These are phyloP conservation scores for Apophysomyces variabilis DNA, from an alignment of 371 early-diverging fungal species.

Conservation along the genomic window DNA sequence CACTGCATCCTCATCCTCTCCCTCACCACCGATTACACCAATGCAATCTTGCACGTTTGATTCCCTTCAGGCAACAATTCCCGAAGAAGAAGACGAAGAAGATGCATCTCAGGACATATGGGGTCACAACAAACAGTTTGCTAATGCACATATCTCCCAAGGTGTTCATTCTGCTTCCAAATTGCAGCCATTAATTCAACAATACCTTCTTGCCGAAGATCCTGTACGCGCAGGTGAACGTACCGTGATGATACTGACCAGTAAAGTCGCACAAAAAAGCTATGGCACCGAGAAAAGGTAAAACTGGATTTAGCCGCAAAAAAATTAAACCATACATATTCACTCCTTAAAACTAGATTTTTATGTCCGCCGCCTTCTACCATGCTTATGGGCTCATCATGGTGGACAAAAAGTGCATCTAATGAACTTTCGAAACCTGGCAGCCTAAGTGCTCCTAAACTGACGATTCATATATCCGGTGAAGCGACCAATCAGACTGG, in stretches of 20 bases:
- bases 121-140: constrained; percentile 21
- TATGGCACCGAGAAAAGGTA: constrained; percentile 82
- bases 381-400: constrained; percentile 63
- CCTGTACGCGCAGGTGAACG: constrained; percentile 61
- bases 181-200: constrained; percentile 44
- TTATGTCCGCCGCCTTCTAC: constrained; percentile 77
- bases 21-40: constrained; percentile 46
- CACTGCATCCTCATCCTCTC: constrained; percentile 35
- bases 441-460: constrained; percentile 24
- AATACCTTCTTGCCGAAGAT: constrained; percentile 45
- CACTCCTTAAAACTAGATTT: constrained; percentile 35
- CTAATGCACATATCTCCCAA: constrained; percentile 34
- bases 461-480: constrained; percentile 41
- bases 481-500: constrained; percentile 37
- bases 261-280: constrained; percentile 79
- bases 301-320: constrained; percentile 1
- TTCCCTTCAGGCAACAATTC: constrained; percentile 40
- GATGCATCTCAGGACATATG: constrained; percentile 6
- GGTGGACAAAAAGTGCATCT: constrained; percentile 45
- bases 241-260: constrained; percentile 69
- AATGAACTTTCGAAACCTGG: neutral
- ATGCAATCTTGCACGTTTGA: constrained; percentile 21
- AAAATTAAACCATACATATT: too few relatives aligned
- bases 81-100: constrained; percentile 56
- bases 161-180: constrained; percentile 26